These are phyloP conservation scores for Cystobasidium slooffiae DNA, from an alignment of 1,284 basidiomycete species.

Conservation along the genomic window DNA sequence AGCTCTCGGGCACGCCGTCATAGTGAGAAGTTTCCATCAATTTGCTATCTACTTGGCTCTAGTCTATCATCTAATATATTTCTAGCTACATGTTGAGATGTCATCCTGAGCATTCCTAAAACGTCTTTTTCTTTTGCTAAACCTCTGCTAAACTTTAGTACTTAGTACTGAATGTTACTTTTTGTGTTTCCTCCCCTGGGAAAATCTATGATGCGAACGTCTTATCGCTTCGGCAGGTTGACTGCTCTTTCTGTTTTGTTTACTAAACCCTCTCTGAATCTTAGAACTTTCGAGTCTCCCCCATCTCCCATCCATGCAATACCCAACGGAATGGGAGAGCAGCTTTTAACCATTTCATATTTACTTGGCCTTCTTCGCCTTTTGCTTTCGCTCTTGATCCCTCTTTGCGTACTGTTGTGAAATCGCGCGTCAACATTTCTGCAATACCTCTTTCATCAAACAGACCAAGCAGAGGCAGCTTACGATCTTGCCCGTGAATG, in stretches of 20 bases:
- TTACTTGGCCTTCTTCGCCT: slow-evolving; percentile 18
- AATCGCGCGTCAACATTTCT: background rate
- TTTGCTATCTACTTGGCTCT: background rate
- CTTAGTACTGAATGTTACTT: background rate
- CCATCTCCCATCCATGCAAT: background rate
- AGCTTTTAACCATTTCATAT: background rate
- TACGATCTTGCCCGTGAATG: slow-evolving; percentile 55
- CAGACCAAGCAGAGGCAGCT: background rate
- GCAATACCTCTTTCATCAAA: background rate
- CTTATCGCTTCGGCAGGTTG: slow-evolving; percentile 4
- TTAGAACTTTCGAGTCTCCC: background rate
- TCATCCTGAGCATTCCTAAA: background rate
- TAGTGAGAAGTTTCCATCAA: too few species aligned
- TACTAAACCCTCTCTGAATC: background rate
- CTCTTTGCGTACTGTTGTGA: slow-evolving; percentile 34
- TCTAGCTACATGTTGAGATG: slow-evolving; percentile 38
- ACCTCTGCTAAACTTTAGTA: background rate
- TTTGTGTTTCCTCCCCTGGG: background rate
- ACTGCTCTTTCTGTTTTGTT: slow-evolving; percentile 1
- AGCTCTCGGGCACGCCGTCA: too few species aligned
- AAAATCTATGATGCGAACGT: background rate
- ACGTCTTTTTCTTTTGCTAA: background rate
- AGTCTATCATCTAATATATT: slow-evolving; percentile 1
- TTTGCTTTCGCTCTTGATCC: slow-evolving; percentile 28
- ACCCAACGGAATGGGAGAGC: too few species aligned